Percentiles rank a stretch among this genome's conserved stretches.
Conservation (phyloP, 2,329 filamentous ascomycete species). For the Parastagonospora nodorum region DNA sequence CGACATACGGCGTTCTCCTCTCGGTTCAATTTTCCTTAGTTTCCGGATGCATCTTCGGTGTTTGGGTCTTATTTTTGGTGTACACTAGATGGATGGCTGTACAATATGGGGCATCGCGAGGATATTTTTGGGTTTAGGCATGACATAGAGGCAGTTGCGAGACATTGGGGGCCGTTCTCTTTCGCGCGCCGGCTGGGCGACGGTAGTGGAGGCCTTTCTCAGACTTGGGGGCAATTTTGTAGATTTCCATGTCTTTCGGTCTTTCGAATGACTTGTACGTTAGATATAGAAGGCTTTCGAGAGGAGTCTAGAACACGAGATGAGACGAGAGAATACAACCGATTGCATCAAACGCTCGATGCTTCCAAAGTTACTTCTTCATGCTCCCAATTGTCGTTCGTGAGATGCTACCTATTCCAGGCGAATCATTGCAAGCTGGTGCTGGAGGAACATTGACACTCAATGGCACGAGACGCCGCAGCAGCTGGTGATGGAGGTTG, state of each 20-base stretch:
- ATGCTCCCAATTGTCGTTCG: neutral
- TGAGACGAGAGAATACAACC: neutral
- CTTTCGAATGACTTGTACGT: neutral
- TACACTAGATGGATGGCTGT: constrained; percentile 13
- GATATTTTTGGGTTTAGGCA: constrained; percentile 8
- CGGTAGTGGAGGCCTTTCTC: constrained; percentile 3
- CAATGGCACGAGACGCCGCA: no score
- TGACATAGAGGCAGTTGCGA: constrained; percentile 14
- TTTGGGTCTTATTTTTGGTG: constrained; percentile 15
- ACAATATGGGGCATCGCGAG: constrained; percentile 13
- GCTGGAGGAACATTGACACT: neutral
- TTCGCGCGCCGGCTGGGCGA: neutral
- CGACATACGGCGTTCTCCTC: constrained; percentile 4
- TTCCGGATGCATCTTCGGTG: constrained; percentile 17
- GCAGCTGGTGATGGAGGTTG: neutral
- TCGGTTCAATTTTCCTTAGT: constrained; percentile 5
- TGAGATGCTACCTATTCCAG: neutral
- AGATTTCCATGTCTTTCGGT: neutral
- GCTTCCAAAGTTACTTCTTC: neutral
- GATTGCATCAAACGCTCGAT: neutral
- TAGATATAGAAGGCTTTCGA: neutral
- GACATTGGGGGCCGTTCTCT: constrained; percentile 7
- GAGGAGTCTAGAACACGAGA: neutral
- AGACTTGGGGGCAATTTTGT: constrained; percentile 9
- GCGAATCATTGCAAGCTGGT: neutral